Evolutionary conservation across 2,329 filamentous ascomycete species (phyloP).

Genomic region (Beauveria scarabaeidicola): DNA sequence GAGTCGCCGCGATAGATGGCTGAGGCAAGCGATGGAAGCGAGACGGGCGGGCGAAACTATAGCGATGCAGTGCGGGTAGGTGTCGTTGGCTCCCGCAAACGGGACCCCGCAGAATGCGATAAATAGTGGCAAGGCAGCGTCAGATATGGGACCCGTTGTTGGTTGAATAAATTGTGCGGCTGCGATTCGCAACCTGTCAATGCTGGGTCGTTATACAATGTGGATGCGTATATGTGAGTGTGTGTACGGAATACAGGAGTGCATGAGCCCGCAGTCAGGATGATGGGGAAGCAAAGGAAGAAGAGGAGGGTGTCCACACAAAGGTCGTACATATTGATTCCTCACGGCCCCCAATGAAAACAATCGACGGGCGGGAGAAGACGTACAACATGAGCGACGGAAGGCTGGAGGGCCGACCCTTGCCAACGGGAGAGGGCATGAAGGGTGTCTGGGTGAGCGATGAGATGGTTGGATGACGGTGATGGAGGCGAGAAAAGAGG

Average conservation of each 20-base stretch:
- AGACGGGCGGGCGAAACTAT: neutral
- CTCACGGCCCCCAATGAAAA: neutral
- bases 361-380: neutral
- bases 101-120: neutral
- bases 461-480: neutral
- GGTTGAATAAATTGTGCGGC: neutral
- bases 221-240: neutral
- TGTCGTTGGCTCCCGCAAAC: neutral
- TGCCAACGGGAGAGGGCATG: neutral
- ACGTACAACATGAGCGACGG: neutral
- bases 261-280: neutral
- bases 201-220: neutral
- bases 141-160: conserved; percentile 2
- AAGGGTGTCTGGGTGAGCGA: neutral
- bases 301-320: neutral
- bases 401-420: conserved; percentile 6
- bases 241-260: neutral
- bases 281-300: neutral
- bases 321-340: neutral
- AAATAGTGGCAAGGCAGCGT: neutral
- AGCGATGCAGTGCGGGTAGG: neutral
- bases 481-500: neutral
- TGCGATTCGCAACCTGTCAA: neutral
- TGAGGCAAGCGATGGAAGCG: neutral
- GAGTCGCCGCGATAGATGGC: neutral